Percentiles rank a stretch among this genome's conserved stretches.
These are phyloP conservation scores for Fusarium sp. DNA, from an alignment of 2,329 filamentous ascomycete species.

Conservation along the genomic window DNA sequence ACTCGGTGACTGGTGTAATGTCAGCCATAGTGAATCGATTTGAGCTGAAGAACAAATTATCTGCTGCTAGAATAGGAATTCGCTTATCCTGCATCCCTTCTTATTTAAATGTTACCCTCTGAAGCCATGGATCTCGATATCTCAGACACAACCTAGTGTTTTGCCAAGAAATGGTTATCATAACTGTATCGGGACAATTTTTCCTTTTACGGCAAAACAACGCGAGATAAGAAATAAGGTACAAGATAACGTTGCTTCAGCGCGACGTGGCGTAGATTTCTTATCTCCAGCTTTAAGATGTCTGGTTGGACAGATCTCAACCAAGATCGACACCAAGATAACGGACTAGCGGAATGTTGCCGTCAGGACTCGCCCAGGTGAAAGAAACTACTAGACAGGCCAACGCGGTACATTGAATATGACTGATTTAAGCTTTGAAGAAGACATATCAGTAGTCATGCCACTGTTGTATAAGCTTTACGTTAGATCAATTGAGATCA, in stretches of 20 bases:
- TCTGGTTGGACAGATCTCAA: slow-evolving; percentile 11
- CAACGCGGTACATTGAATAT: too few relatives aligned
- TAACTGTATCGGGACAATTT: neutral
- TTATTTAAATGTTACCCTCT: slow-evolving; percentile 13
- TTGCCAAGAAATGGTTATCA: slow-evolving; percentile 21
- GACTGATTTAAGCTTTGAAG: too few relatives aligned
- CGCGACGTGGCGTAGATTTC: slow-evolving; percentile 13
- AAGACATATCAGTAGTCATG: neutral
- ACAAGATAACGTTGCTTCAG: slow-evolving; percentile 17
- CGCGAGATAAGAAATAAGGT: slow-evolving; percentile 29
- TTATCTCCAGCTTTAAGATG: slow-evolving; percentile 19
- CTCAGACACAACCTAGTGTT: slow-evolving; percentile 11
- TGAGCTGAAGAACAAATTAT: neutral
- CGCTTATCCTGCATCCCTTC: neutral
- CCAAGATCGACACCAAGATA: slow-evolving; percentile 19
- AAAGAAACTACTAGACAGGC: too few relatives aligned
- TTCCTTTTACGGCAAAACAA: slow-evolving; percentile 22
- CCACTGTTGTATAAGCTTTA: neutral
- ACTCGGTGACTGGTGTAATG: slow-evolving; percentile 51
- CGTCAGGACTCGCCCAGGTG: too few relatives aligned
- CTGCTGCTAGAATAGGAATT: neutral
- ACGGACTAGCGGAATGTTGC: slow-evolving; percentile 8
- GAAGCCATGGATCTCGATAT: neutral
- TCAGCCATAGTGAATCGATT: slow-evolving; percentile 12
- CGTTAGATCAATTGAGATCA: neutral